phyloP scores from a whole-genome alignment of 176 grass and related monocot species.

The Oryza brachyantha region DNA sequence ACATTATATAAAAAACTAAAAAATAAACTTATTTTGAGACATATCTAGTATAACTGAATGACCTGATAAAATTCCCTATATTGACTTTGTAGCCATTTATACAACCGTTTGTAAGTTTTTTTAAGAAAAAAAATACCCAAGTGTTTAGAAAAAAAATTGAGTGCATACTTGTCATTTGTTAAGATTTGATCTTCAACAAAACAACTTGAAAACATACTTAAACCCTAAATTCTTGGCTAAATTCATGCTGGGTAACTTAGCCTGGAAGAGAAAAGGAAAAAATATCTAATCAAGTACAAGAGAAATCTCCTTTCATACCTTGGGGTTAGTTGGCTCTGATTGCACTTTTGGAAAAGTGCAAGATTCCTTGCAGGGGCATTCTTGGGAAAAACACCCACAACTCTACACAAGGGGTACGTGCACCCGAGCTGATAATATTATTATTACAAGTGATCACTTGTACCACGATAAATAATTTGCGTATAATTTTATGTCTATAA shows the following conservation, averaged over 20 bases:
- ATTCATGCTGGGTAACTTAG: constrained; percentile 31
- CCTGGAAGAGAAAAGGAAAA: constrained; percentile 21
- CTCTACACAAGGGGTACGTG: constrained; percentile 8
- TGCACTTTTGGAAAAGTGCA: constrained; percentile 30
- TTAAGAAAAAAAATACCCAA: no score
- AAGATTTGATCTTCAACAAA: background rate
- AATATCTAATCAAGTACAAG: constrained; percentile 30
- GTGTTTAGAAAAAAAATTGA: background rate
- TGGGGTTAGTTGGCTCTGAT: constrained; percentile 28
- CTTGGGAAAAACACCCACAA: background rate
- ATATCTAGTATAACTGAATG: background rate
- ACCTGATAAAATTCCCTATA: background rate
- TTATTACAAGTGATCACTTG: constrained; percentile 33
- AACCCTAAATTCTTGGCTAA: background rate
- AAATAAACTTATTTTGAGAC: no score
- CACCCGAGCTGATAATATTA: background rate
- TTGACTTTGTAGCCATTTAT: background rate
- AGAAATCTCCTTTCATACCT: constrained; percentile 23
- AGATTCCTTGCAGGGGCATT: constrained; percentile 43
- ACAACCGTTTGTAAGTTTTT: no score
- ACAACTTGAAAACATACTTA: background rate
- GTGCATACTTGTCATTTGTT: background rate
- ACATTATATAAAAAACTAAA: no score
- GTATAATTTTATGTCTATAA: background rate
- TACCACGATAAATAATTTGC: background rate